Conservation (phyloP, 495 filamentous ascomycete species). For the Viridothelium virens region DNA sequence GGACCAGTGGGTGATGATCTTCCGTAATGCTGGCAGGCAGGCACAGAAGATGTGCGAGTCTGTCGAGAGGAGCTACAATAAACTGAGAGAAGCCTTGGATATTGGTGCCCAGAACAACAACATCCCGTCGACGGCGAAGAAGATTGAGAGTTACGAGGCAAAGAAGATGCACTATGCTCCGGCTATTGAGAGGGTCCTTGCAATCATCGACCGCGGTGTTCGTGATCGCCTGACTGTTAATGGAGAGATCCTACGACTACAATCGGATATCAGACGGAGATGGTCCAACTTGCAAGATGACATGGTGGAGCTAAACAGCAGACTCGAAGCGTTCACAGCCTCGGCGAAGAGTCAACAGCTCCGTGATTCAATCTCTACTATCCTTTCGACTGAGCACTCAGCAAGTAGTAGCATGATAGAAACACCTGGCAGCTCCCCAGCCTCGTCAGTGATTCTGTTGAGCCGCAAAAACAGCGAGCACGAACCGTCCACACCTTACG, state of each 20-base stretch:
- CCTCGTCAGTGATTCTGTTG: slow-evolving; percentile 65
- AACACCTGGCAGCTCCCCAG: slow-evolving; percentile 82
- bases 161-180: slow-evolving; percentile 92
- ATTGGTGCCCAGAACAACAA: slow-evolving; percentile 62
- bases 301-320: slow-evolving; percentile 65
- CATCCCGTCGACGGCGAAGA: slow-evolving; percentile 58
- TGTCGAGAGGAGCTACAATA: slow-evolving; percentile 72
- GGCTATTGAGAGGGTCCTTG: slow-evolving; percentile 83
- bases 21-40: slow-evolving; percentile 85
- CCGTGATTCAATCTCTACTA: slow-evolving; percentile 87
- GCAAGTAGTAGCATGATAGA: slow-evolving; percentile 62
- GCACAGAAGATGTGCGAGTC: slow-evolving; percentile 92
- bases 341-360: slow-evolving; percentile 57
- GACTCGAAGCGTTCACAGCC: slow-evolving; percentile 61
- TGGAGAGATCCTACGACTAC: slow-evolving; percentile 78
- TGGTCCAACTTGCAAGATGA: slow-evolving; percentile 68
- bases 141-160: slow-evolving; percentile 85
- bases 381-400: slow-evolving; percentile 79
- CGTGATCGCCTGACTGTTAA: slow-evolving; percentile 88
- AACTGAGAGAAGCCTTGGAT: slow-evolving; percentile 75
- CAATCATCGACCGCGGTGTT: slow-evolving; percentile 87
- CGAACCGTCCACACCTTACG: slow-evolving; percentile 21
- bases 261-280: slow-evolving; percentile 70
- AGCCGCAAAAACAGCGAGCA: slow-evolving; percentile 33
- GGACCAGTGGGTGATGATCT: slow-evolving; percentile 90